phyloP scores from a whole-genome alignment of 2,329 filamentous ascomycete genomes.

The Aspergillus sp. region DNA sequence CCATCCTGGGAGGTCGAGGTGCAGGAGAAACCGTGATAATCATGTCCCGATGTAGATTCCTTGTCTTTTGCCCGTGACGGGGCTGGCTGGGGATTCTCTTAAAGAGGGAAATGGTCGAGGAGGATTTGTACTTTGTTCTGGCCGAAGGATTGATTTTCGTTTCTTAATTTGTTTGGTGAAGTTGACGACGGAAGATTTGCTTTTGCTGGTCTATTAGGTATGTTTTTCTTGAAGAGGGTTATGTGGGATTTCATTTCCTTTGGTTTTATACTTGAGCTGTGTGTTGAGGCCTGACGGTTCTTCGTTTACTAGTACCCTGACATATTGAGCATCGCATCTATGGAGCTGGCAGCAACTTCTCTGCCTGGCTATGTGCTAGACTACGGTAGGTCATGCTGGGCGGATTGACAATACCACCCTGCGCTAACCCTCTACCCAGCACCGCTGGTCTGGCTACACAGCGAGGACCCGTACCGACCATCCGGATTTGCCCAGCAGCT shows the following conservation, averaged over 20 bases:
- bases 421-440: conserved; percentile 32
- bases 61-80: not conserved
- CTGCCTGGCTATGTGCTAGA: conserved; percentile 48
- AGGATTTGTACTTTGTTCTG: no score
- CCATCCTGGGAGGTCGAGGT: not conserved
- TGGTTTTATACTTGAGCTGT: no score
- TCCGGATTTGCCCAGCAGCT: conserved; percentile 51
- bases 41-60: not conserved
- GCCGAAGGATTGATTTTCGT: not conserved
- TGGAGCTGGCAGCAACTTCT: conserved; percentile 10
- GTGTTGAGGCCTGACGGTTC: no score
- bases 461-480: conserved; percentile 50
- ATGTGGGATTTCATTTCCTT: no score
- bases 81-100: not conserved
- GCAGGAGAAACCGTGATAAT: not conserved
- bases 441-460: conserved; percentile 53
- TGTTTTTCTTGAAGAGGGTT: no score
- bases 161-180: not conserved
- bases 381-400: conserved; percentile 38
- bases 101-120: not conserved
- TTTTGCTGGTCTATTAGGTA: no score
- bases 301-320: not conserved
- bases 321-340: not conserved
- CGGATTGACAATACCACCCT: not conserved
- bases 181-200: no score